Evolutionary conservation across 768 basidiomycete species (phyloP), one percentile per base, ranked within the genome.

Genomic region (Boletales sp.): DNA sequence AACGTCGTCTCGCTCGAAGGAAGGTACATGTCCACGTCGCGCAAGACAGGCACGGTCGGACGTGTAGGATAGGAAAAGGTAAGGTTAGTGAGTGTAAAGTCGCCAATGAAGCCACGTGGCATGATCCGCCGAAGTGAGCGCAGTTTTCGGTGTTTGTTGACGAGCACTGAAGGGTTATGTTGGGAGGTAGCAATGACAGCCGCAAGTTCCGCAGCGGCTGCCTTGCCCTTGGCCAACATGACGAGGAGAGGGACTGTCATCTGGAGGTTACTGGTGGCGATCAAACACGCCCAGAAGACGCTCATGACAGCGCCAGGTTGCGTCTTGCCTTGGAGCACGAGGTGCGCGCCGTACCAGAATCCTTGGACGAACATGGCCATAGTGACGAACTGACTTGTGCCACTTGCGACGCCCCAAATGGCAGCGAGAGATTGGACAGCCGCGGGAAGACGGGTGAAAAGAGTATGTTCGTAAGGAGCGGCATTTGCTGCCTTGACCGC

Each of bases 251-350:
- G 93, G 10, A 97, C 82, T 59, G 83, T 84, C 77, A 87, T 83
- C 65, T 96, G 93, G 3, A 96, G 71, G 65, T 91, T 93, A 58
- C 80, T 85, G 1, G 88, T 86, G 0, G 91, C 93, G 53, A 97
- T 88, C 18, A 97, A 74, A 65, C 91, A 94, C 0, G 95, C 94
- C 94, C 95, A 98, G 67, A 98, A 99, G 45, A 94, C 91, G n/a
- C 88, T 84, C 86, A 94, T 94, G 55, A 97, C 88, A 33, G 86
- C 80, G 1, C 92, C 92, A 0, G 87, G 72, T 4, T 71, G 70
- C 46, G 82, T 76, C 54, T 75, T 81, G 14, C 87, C 88, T 12
- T 84, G 76, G n/a, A 82, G 70, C n/a, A 99, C 92, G 45, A 96
- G 78, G 62, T 87, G 85, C 3, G 87, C 79, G 12, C 94, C 95